Conservation (phyloP, 2,329 filamentous ascomycete genomes). For the Hypoxylon sp. region DNA sequence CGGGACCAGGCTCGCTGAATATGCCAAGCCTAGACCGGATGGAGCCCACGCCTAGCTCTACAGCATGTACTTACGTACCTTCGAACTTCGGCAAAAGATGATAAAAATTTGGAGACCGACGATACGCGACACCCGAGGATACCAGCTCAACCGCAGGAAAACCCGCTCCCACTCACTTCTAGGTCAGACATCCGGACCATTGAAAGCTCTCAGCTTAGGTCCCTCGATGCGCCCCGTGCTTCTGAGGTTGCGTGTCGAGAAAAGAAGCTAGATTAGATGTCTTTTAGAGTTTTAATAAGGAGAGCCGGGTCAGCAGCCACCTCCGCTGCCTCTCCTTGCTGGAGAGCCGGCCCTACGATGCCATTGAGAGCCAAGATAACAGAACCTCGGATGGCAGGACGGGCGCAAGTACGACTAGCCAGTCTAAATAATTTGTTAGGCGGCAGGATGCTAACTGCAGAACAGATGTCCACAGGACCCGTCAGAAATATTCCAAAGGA, state of each 20-base stretch:
- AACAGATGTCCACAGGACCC: slow-evolving; percentile 55
- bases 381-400: slow-evolving; percentile 66
- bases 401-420: slow-evolving; percentile 61
- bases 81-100: slow-evolving; percentile 27
- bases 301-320: slow-evolving; percentile 66
- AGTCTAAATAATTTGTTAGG: neutral
- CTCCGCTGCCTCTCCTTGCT: slow-evolving; percentile 57
- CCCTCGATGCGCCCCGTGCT: slow-evolving; percentile 51
- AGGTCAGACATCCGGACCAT: slow-evolving; percentile 11
- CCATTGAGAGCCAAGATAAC: slow-evolving; percentile 82
- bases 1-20: neutral
- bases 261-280: slow-evolving; percentile 63
- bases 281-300: slow-evolving; percentile 64
- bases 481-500: slow-evolving; percentile 60
- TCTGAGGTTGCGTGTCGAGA: slow-evolving; percentile 52
- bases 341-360: slow-evolving; percentile 68
- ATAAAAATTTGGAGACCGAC: slow-evolving; percentile 38
- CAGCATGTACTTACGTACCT: slow-evolving; percentile 17
- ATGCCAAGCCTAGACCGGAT: slow-evolving; percentile 5
- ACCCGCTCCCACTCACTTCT: slow-evolving; percentile 1
- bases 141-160: slow-evolving; percentile 17
- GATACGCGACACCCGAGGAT: slow-evolving; percentile 33
- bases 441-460: slow-evolving; percentile 13
- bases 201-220: slow-evolving; percentile 23
- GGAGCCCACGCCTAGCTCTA: neutral